A percentile compares a stretch with the other conserved stretches of the same genome.
These are phyloP conservation scores for Ambrosia artemisiifolia DNA, from an alignment of 129 eudicot species.

Conservation along the genomic window DNA sequence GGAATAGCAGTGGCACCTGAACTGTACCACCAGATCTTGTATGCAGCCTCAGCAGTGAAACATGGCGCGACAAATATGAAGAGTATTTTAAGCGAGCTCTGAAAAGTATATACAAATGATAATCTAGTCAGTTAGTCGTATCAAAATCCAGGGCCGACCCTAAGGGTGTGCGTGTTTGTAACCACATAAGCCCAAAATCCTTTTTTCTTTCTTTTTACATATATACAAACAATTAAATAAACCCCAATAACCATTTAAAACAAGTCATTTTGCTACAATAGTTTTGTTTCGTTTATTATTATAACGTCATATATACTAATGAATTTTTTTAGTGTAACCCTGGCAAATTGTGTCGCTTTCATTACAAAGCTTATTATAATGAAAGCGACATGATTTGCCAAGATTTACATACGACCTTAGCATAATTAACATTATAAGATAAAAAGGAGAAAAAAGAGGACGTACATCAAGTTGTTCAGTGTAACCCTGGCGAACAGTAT, in stretches of 20 bases:
- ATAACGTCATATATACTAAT: no score
- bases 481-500: slow-evolving; percentile 61
- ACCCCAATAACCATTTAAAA: no score
- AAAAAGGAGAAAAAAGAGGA: neutral
- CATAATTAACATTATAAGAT: neutral
- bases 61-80: slow-evolving; percentile 82
- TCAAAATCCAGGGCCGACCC: neutral
- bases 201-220: no score
- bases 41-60: slow-evolving; percentile 78
- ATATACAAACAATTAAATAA: no score
- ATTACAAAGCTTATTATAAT: no score
- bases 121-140: neutral
- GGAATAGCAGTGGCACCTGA: slow-evolving; percentile 86
- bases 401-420: no score
- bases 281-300: no score
- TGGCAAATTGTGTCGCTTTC: no score
- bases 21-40: slow-evolving; percentile 94
- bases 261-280: no score
- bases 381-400: no score
- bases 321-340: no score
- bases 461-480: slow-evolving; percentile 66
- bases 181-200: no score
- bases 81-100: slow-evolving; percentile 82
- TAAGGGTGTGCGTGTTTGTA: neutral
- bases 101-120: slow-evolving; percentile 18